Conservation (phyloP, 306 rosid genomes). For the Geum urbanum region DNA sequence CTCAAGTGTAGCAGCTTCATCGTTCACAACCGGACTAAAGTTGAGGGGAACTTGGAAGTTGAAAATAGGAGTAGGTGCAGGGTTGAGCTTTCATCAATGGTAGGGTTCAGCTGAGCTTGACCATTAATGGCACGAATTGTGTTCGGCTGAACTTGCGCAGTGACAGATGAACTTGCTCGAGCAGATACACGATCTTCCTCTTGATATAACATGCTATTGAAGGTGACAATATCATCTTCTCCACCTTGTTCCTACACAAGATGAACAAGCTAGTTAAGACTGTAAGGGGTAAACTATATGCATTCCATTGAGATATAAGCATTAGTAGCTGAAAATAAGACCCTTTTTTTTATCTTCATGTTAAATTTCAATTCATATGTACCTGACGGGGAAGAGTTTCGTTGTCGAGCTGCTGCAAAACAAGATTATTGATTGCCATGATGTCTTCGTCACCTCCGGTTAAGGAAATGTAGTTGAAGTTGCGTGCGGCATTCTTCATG, state of each 20-base stretch:
- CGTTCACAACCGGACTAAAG: not conserved
- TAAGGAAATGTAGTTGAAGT: not conserved
- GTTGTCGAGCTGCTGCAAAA: slow-evolving; percentile 8
- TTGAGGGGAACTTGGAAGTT: not conserved
- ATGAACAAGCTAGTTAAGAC: not conserved
- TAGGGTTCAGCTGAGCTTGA: not conserved
- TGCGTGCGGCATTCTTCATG: not conserved
- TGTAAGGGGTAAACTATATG: not conserved
- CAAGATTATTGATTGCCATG: slow-evolving; percentile 9
- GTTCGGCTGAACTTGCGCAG: not conserved
- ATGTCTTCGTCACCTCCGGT: not conserved
- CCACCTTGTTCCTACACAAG: slow-evolving; percentile 18
- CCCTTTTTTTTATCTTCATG: not conserved
- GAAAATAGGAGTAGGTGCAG: not conserved
- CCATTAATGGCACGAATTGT: not conserved
- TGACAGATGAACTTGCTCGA: not conserved
- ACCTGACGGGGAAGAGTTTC: slow-evolving; percentile 1
- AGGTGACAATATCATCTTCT: not conserved
- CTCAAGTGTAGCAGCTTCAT: not conserved
- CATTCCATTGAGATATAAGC: not conserved
- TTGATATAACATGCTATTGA: not conserved
- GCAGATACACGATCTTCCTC: not conserved
- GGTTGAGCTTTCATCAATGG: not conserved
- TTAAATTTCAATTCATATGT: not conserved
- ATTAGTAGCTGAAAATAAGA: not conserved